phyloP scores from a whole-genome alignment of 1,284 basidiomycete species.

The Ustilago hordei region DNA sequence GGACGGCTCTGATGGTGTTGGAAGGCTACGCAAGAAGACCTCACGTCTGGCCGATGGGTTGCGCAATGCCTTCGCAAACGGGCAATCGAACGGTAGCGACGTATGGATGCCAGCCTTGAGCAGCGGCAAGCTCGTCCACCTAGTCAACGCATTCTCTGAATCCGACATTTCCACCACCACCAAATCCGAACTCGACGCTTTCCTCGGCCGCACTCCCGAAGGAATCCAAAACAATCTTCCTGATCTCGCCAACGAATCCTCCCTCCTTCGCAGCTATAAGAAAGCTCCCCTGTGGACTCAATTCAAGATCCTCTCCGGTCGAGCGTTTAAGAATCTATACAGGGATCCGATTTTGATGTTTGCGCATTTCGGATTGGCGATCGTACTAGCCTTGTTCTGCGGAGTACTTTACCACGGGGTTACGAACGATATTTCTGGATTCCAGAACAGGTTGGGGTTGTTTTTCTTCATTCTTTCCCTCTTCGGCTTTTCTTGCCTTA shows the following conservation, averaged over 20 bases:
- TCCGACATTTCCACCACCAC: constrained; percentile 79
- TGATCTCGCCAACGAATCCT: constrained; percentile 68
- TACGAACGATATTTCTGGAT: constrained; percentile 72
- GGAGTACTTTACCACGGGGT: constrained; percentile 84
- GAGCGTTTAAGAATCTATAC: constrained; percentile 95
- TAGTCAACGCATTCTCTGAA: constrained; percentile 79
- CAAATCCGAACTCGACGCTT: constrained; percentile 75
- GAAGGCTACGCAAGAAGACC: constrained; percentile 73
- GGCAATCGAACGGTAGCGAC: constrained; percentile 71
- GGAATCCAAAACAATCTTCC: constrained; percentile 46
- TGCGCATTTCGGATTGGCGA: constrained; percentile 87
- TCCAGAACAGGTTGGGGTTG: constrained; percentile 78
- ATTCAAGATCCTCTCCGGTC: constrained; percentile 89
- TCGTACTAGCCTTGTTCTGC: constrained; percentile 85
- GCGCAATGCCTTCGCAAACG: constrained; percentile 72
- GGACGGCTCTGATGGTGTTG: constrained; percentile 34
- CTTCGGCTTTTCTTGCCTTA: constrained; percentile 95
- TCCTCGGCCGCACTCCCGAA: constrained; percentile 40
- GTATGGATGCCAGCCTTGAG: constrained; percentile 67
- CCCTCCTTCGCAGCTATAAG: constrained; percentile 79
- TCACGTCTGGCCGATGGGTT: constrained; percentile 77
- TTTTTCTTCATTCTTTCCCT: constrained; percentile 96
- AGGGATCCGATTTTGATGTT: constrained; percentile 90
- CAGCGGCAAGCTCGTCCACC: constrained; percentile 75
- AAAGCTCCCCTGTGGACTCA: constrained; percentile 88